A percentile compares a stretch with the other conserved stretches of the same genome.
Evolutionary conservation across 176 grass and related monocot species (phyloP).

Genomic region (Eragrostis nindensis): DNA sequence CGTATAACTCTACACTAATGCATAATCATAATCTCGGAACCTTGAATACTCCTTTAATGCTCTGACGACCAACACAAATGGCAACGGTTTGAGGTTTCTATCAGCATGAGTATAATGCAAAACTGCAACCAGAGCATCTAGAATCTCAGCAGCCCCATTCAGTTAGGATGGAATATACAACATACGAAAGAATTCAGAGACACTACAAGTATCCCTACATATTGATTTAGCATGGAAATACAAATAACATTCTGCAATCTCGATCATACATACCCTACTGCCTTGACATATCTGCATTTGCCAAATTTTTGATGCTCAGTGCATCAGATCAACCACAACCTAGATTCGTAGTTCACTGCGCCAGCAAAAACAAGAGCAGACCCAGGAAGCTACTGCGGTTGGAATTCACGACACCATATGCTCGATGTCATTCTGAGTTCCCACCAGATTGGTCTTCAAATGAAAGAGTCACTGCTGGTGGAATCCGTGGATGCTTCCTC

Average conservation of each 20-base stretch:
- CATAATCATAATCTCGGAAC: too few relatives aligned
- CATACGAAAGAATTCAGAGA: neutral
- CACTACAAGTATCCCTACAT: neutral
- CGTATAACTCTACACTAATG: too few relatives aligned
- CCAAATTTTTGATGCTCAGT: conserved; percentile 24
- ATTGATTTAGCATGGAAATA: neutral
- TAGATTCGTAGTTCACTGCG: neutral
- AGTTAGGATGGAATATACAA: too few relatives aligned
- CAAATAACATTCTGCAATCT: too few relatives aligned
- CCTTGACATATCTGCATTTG: conserved; percentile 14
- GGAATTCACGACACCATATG: conserved; percentile 13
- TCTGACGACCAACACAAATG: too few relatives aligned
- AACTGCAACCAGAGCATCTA: neutral
- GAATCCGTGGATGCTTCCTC: neutral
- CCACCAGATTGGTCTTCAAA: neutral
- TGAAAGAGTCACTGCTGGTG: neutral
- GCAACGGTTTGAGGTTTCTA: neutral
- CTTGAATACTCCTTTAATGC: too few relatives aligned
- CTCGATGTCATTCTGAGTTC: neutral
- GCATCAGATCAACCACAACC: neutral
- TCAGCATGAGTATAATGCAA: neutral
- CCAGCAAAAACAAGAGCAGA: neutral
- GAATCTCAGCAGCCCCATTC: neutral
- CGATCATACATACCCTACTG: neutral
- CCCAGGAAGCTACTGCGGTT: neutral